Base-by-base conservation (phyloP, 2,329 filamentous ascomycete species). In the Karstenula rhodostoma region DNA sequence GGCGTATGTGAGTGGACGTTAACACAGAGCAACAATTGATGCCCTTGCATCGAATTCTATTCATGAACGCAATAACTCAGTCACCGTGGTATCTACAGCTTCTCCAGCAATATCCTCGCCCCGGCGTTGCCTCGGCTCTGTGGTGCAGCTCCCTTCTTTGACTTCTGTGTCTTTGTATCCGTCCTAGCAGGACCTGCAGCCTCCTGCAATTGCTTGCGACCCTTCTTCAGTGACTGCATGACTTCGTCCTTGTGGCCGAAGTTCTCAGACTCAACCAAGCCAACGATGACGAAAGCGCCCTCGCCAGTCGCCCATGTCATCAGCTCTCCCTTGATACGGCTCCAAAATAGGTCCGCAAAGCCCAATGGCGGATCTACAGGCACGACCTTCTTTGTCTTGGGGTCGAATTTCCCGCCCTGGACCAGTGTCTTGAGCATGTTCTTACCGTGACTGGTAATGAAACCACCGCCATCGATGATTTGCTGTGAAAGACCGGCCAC, bases 361-460 rank as follows among this genome's bases (percentile, higher is more conserved):
- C 89, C 85, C 58, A 98, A 83, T 8, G 91, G 85, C 17, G 93
- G 93, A 51, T 93, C 88, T 2, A 90, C 85, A 23, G 88, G 86
- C 70, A 90, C 85, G 47, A 95, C 78, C 54, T 73, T 87, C 78
- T 93, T 93, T 2, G 87, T 84, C 46, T 84, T 84, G 62, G 87
- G 87, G 78, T 98, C 93, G 74, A 91, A 99, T 59, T 88, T 89
- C 27, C 96, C 95, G 44, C 95, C 95, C 57, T 93, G 90, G 25
- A 97, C 93, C 8, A 99, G 86, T 0, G 90, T 90, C 82, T 97
- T 97, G 71, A 98, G 85, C 89, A 97, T 90, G 60, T 93, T 90
- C 92, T 93, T 43, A 88, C 90, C 68, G 84, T 40, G 86, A 84
- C 69, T 86, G 82, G 27, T 88, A 86, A 57, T 69, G 49, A 68